These are phyloP conservation scores for Penicillium hordei DNA, from an alignment of 2,329 filamentous ascomycete species.

Conservation along the genomic window DNA sequence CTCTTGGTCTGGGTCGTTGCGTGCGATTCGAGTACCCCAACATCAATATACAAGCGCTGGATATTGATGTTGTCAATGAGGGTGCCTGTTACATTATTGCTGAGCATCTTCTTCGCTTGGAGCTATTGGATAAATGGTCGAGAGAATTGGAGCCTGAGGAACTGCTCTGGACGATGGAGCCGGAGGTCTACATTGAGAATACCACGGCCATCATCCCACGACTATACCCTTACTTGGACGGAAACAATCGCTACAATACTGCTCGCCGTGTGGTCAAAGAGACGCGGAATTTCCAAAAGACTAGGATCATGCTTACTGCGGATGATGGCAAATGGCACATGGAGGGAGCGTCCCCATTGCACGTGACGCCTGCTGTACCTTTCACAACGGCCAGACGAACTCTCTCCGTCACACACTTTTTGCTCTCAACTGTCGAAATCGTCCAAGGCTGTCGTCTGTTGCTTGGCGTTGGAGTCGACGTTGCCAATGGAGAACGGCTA, in stretches of 20 bases:
- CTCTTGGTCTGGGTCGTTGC: neutral
- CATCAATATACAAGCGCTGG: neutral
- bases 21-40: neutral
- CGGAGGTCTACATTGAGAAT: neutral
- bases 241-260: neutral
- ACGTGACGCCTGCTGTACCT: neutral
- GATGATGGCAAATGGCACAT: neutral
- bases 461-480: too few relatives aligned
- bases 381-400: too few relatives aligned
- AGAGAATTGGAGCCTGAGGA: neutral
- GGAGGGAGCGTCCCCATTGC: neutral
- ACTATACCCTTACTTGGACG: neutral
- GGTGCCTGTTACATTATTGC: neutral
- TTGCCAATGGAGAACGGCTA: too few relatives aligned
- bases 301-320: neutral
- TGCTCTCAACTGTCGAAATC: neutral
- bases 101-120: neutral
- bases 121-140: neutral
- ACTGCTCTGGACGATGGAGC: neutral
- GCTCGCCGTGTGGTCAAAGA: neutral
- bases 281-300: neutral
- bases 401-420: too few relatives aligned
- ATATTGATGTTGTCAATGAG: neutral
- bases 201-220: neutral
- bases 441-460: neutral